Conservation (phyloP, 768 basidiomycete genomes). For the Strobilomyces echinocephalus region DNA sequence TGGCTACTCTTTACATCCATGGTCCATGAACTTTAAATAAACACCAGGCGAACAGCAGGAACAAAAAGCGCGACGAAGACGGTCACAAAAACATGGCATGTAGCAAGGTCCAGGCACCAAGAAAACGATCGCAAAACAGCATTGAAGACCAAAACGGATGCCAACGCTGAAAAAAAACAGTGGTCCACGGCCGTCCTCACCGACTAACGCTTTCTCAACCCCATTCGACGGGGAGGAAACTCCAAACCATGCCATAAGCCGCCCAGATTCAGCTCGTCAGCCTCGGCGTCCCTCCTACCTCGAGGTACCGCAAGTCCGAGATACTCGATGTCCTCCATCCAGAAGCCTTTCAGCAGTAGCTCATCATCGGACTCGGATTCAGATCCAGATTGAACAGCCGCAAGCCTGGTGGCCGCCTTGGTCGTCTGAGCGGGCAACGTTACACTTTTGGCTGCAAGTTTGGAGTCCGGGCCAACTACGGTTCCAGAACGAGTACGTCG, state of each 20-base stretch:
- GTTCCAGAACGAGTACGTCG: constrained; percentile 49
- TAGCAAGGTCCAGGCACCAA: constrained; percentile 6
- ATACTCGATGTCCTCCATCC: constrained; percentile 21
- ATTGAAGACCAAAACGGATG: background rate
- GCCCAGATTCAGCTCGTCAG: constrained; percentile 31
- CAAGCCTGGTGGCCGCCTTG: background rate
- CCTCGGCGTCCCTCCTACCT: background rate
- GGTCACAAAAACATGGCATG: background rate
- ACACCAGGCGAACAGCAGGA: background rate
- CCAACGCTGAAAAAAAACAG: background rate
- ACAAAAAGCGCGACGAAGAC: background rate
- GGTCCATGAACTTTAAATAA: too few relatives aligned
- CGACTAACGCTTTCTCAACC: constrained; percentile 9
- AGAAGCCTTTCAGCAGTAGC: constrained; percentile 16
- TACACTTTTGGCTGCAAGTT: constrained; percentile 10
- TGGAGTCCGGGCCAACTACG: constrained; percentile 33
- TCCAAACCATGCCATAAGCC: constrained; percentile 9
- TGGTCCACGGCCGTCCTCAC: background rate
- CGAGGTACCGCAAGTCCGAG: constrained; percentile 15
- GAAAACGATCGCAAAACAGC: constrained; percentile 4
- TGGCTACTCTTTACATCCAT: too few relatives aligned
- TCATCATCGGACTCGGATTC: constrained; percentile 25
- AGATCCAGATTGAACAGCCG: constrained; percentile 2
- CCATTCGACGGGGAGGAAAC: constrained; percentile 5
- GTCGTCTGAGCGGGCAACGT: background rate